Evolutionary conservation across 148 eudicot genomes (phyloP), one percentile per base, ranked within the genome.

Genomic region (Salicornia ramosissima): DNA sequence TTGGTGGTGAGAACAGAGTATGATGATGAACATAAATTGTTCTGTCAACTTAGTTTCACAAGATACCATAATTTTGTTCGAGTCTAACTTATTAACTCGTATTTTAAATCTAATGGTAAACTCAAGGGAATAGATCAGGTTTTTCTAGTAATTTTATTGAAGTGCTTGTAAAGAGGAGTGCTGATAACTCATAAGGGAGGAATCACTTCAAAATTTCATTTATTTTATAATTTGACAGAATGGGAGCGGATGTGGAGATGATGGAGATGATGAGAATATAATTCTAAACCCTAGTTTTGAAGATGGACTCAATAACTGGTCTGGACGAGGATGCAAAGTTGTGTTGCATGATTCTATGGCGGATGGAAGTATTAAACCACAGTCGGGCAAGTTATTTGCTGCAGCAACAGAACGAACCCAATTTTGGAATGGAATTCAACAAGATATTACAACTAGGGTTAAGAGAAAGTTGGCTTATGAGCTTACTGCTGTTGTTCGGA

Each of bases 391-490:
- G 74, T 75, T 77, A 75, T 94, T 90, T 81, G 97, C 90, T 73
- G 77, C 86, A 39, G 86, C 97, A 39, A 84, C 87, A 6, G 87
- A 72, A 60, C 96, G 97, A 15, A 88, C 87, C 21, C 89, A 87
- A 71, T 83, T 34, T 51, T 94, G 97, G 97, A 88, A 88, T 25
- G 99, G 99, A 19, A 90, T 94, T 79, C 99, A 94, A 76, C 99
- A 94, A 77, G 96, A 90, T 46, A 89, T 94, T 62, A 84, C 90
- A 22, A 86, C 78, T 11, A 86, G 83, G 70, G 87, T 90, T 18
- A 81, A 82, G 69, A 72, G 96, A 79, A 94, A 94, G 73, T 80
- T 84, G 71, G 89, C 89, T 55, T 94, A 94, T 58, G 89, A 88
- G 75, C 72, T 82, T 65, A 79, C 76, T 74, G 99, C 92, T 14